Evolutionary conservation across 2,329 filamentous ascomycete genomes (phyloP).

Genomic region (Stenocarpella maydis): DNA sequence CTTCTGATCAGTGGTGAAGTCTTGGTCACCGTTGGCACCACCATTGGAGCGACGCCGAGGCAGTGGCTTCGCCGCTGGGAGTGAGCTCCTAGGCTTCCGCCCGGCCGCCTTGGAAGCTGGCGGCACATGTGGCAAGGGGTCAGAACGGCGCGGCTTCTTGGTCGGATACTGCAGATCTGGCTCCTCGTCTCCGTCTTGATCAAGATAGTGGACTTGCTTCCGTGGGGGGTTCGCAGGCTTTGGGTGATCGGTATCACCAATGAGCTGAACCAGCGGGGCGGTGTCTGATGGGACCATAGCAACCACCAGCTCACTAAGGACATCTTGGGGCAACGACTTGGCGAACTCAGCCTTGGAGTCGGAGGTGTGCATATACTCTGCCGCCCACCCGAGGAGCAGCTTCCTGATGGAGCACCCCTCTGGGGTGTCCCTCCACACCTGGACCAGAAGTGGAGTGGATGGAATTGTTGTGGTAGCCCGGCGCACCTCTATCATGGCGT

Average conservation of each 20-base stretch:
- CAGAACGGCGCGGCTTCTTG: constrained; percentile 55
- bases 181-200: constrained; percentile 53
- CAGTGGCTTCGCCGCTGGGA: constrained; percentile 39
- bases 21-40: constrained; percentile 40
- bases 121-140: constrained; percentile 40
- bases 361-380: constrained; percentile 68
- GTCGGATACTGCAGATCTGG: constrained; percentile 43
- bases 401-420: constrained; percentile 66
- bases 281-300: constrained; percentile 65
- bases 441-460: constrained; percentile 64
- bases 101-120: constrained; percentile 34
- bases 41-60: constrained; percentile 44
- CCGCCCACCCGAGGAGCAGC: constrained; percentile 68
- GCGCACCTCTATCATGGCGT: constrained; percentile 65
- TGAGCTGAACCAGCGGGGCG: constrained; percentile 45
- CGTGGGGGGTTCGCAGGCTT: constrained; percentile 39
- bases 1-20: constrained; percentile 54
- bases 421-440: constrained; percentile 69
- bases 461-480: constrained; percentile 63
- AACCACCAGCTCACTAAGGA: constrained; percentile 69
- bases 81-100: constrained; percentile 25
- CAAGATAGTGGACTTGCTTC: constrained; percentile 60
- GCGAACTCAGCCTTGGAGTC: constrained; percentile 65
- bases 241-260: constrained; percentile 38
- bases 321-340: constrained; percentile 67